phyloP scores from a whole-genome alignment of 108 stramenopile genomes.

The Skeletonema potamos region DNA sequence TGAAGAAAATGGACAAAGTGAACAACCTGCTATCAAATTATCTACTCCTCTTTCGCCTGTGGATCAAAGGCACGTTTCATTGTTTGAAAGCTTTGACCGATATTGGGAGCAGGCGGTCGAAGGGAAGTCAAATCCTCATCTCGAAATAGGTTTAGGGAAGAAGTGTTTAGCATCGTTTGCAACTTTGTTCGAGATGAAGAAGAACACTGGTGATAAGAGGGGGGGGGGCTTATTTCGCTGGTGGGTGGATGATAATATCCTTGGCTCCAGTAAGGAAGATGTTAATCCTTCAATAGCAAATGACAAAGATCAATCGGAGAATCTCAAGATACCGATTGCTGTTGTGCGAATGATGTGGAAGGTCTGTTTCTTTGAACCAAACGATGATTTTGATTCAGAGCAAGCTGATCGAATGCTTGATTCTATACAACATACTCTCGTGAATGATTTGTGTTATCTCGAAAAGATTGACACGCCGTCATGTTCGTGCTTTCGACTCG shows the following conservation, averaged over 20 bases:
- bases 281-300: not conserved
- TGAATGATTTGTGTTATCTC: constrained; percentile 33
- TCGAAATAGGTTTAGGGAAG: constrained; percentile 18
- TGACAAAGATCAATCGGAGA: not conserved
- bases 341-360: constrained; percentile 38
- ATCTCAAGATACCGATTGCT: constrained; percentile 15
- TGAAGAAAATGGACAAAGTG: not conserved
- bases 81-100: constrained; percentile 49
- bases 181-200: constrained; percentile 22
- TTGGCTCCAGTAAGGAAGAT: not conserved
- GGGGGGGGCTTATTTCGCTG: not conserved
- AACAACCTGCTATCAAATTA: not conserved
- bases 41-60: not conserved
- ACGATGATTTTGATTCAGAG: constrained; percentile 3
- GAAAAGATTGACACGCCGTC: constrained; percentile 10
- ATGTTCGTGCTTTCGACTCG: constrained; percentile 23
- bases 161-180: constrained; percentile 41
- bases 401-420: constrained; percentile 13
- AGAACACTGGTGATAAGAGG: not conserved
- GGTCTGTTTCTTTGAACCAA: constrained; percentile 19
- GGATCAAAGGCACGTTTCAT: constrained; percentile 16
- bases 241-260: constrained; percentile 20
- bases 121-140: not conserved
- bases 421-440: constrained; percentile 27
- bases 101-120: constrained; percentile 27